Percentiles rank a stretch among this genome's conserved stretches.
phyloP scores from a whole-genome alignment of 1,284 basidiomycete species.

The Trichosporon asahii region DNA sequence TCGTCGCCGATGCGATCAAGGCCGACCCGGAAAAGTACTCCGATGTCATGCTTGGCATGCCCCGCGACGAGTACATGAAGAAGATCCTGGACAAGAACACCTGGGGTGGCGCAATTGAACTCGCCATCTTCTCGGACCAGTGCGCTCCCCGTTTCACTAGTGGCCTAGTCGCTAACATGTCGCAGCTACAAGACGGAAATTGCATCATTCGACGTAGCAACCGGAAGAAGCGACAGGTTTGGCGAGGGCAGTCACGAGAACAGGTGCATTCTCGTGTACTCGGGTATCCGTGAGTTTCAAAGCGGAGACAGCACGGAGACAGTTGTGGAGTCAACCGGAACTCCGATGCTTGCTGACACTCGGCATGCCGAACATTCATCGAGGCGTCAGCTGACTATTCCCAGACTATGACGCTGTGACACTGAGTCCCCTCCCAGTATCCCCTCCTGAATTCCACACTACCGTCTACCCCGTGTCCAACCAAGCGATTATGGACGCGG shows the following conservation, averaged over 20 bases:
- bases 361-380: neutral
- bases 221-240: conserved; percentile 82
- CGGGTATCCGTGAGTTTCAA: conserved; percentile 65
- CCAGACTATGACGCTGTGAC: conserved; percentile 80
- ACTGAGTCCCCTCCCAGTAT: conserved; percentile 68
- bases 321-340: too few species aligned
- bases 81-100: conserved; percentile 73
- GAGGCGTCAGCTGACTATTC: neutral
- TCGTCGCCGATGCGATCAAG: conserved; percentile 74
- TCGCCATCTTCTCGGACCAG: conserved; percentile 73
- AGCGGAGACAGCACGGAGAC: neutral
- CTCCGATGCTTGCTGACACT: neutral
- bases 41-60: conserved; percentile 78
- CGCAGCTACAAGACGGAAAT: conserved; percentile 72
- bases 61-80: conserved; percentile 69
- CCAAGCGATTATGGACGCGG: conserved; percentile 61
- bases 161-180: neutral
- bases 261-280: conserved; percentile 69
- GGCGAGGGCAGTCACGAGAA: conserved; percentile 56
- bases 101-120: conserved; percentile 93
- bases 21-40: conserved; percentile 67
- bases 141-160: conserved; percentile 22
- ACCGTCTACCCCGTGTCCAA: conserved; percentile 71
- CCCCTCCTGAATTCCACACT: conserved; percentile 80
- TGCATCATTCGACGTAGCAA: conserved; percentile 82